These are phyloP conservation scores for Knoxia roxburghii DNA, from an alignment of 257 asterid genomes.

Conservation along the genomic window DNA sequence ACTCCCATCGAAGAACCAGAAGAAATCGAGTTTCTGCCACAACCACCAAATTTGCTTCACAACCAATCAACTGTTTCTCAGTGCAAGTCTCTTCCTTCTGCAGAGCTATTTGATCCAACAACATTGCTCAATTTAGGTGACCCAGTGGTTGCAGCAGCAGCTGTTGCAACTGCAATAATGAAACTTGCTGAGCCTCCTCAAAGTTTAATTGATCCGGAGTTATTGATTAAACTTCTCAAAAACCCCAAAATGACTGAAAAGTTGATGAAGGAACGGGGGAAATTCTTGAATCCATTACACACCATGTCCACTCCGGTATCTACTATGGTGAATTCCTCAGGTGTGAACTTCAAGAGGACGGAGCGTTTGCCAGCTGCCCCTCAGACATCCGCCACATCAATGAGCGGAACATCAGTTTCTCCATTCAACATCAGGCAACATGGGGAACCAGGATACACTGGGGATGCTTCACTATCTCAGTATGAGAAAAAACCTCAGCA, in stretches of 20 bases:
- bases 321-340: too few relatives aligned
- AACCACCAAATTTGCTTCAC: slow-evolving; percentile 3
- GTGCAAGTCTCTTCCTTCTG: neutral
- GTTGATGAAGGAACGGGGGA: slow-evolving; percentile 20
- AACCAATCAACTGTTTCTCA: neutral
- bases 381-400: too few relatives aligned
- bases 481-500: too few relatives aligned
- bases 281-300: neutral
- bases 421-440: too few relatives aligned
- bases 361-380: too few relatives aligned
- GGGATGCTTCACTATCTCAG: too few relatives aligned
- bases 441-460: too few relatives aligned
- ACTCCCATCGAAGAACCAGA: slow-evolving; percentile 35
- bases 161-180: slow-evolving; percentile 46
- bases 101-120: slow-evolving; percentile 14
- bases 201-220: slow-evolving; percentile 27
- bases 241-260: slow-evolving; percentile 37
- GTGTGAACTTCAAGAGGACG: too few relatives aligned
- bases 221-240: slow-evolving; percentile 31
- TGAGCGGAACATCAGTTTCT: too few relatives aligned
- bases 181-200: slow-evolving; percentile 20
- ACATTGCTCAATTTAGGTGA: slow-evolving; percentile 14
- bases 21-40: slow-evolving; percentile 11
- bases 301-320: too few relatives aligned
- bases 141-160: slow-evolving; percentile 31